Evolutionary conservation across 306 rosid species (phyloP).

Genomic region (Rubus parviflorus): DNA sequence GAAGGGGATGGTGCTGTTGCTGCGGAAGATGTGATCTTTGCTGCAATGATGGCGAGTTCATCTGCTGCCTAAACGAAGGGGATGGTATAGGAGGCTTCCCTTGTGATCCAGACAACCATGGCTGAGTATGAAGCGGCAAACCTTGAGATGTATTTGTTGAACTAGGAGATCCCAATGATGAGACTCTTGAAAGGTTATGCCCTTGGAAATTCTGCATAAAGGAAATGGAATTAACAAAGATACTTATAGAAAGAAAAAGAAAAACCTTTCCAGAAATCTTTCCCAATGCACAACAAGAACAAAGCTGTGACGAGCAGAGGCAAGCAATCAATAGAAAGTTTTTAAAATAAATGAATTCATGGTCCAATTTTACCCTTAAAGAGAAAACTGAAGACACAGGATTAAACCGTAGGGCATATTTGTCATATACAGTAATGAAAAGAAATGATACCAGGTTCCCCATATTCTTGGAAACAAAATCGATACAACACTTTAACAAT

Average conservation of each 20-base stretch:
- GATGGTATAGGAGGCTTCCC: constrained; percentile 95
- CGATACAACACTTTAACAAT: background rate
- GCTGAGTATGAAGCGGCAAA: constrained; percentile 72
- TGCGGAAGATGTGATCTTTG: constrained; percentile 69
- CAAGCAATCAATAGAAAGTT: constrained; percentile 10
- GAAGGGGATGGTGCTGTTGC: constrained; percentile 34
- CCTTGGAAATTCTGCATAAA: constrained; percentile 76
- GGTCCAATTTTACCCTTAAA: background rate
- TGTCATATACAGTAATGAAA: background rate
- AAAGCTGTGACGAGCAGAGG: background rate
- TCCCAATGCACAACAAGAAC: background rate
- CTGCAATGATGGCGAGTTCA: constrained; percentile 61
- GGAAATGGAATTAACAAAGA: constrained; percentile 21
- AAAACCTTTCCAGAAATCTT: background rate
- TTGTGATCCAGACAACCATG: constrained; percentile 83
- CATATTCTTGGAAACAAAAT: background rate
- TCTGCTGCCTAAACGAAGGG: constrained; percentile 71
- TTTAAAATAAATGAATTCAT: background rate
- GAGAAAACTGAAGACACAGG: background rate
- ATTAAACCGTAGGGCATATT: background rate
- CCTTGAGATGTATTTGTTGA: constrained; percentile 61
- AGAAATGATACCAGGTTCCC: background rate
- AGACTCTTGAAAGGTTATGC: constrained; percentile 63
- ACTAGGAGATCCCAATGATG: constrained; percentile 63
- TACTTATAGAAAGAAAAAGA: background rate